Evolutionary conservation across 768 basidiomycete genomes (phyloP).

Genomic region (Pleurotus citrinopileatus): DNA sequence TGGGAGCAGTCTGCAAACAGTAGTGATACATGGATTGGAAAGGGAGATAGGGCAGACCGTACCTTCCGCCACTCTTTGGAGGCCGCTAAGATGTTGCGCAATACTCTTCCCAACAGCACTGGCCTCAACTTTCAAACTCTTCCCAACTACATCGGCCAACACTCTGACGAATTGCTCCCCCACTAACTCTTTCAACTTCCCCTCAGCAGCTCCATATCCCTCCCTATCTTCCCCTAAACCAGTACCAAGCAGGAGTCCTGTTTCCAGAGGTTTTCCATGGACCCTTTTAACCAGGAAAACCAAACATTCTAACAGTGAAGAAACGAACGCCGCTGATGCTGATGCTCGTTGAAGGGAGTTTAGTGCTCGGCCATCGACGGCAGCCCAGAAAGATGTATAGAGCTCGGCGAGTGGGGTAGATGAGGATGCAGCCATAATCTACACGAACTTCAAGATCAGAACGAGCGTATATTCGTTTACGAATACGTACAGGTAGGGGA

Average conservation of each 20-base stretch:
- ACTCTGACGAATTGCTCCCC: slow-evolving; percentile 41
- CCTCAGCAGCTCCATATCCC: not conserved
- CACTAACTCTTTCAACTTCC: slow-evolving; percentile 30
- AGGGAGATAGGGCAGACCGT: slow-evolving; percentile 5
- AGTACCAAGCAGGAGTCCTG: slow-evolving; percentile 1
- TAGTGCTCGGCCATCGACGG: slow-evolving; percentile 65
- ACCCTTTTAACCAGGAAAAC: slow-evolving; percentile 53
- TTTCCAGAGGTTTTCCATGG: slow-evolving; percentile 14
- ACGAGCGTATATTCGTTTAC: slow-evolving; percentile 2
- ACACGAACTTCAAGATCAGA: not conserved
- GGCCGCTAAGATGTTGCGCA: slow-evolving; percentile 35
- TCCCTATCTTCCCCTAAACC: too few species aligned
- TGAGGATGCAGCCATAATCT: slow-evolving; percentile 28
- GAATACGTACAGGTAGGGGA: slow-evolving; percentile 49
- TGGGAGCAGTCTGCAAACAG: slow-evolving; percentile 40
- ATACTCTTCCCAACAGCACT: slow-evolving; percentile 40
- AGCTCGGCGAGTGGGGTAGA: slow-evolving; percentile 42
- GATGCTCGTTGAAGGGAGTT: slow-evolving; percentile 51
- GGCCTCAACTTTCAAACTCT: slow-evolving; percentile 46
- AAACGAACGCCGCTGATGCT: slow-evolving; percentile 63
- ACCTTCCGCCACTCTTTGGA: slow-evolving; percentile 29
- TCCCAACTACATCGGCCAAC: slow-evolving; percentile 45
- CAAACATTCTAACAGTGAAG: slow-evolving; percentile 68
- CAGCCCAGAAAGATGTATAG: slow-evolving; percentile 82
- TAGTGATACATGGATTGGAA: not conserved